phyloP scores from a whole-genome alignment of 2,329 filamentous ascomycete species.

The Paraconiothyrium brasiliense region DNA sequence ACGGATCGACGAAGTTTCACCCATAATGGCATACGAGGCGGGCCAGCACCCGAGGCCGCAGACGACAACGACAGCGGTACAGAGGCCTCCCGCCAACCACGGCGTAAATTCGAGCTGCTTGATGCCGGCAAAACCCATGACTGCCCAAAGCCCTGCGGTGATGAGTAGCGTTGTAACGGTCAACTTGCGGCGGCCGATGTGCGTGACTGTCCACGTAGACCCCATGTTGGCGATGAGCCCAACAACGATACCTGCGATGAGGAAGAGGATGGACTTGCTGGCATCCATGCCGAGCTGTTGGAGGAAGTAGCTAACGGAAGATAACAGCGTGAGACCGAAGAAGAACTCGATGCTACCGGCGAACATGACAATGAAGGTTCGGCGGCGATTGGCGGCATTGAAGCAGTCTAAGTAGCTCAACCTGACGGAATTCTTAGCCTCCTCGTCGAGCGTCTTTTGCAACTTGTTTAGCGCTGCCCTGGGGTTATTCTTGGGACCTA shows the following conservation, averaged over 20 bases:
- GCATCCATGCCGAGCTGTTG: slow-evolving; percentile 24
- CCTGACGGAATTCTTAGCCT: slow-evolving; percentile 55
- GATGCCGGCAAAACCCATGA: slow-evolving; percentile 29
- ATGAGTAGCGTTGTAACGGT: slow-evolving; percentile 20
- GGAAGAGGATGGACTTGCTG: slow-evolving; percentile 23
- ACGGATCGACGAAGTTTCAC: slow-evolving; percentile 24
- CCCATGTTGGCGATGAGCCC: slow-evolving; percentile 23
- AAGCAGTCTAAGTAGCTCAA: slow-evolving; percentile 38
- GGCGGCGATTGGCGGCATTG: slow-evolving; percentile 24
- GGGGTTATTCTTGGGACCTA: slow-evolving; percentile 48
- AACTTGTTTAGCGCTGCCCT: slow-evolving; percentile 36
- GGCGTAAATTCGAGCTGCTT: slow-evolving; percentile 22
- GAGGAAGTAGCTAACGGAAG: slow-evolving; percentile 53
- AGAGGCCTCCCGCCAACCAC: slow-evolving; percentile 23
- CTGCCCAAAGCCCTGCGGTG: slow-evolving; percentile 21
- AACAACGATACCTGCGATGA: slow-evolving; percentile 25
- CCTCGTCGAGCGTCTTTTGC: slow-evolving; percentile 58
- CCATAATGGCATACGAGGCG: slow-evolving; percentile 26
- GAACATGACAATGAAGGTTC: slow-evolving; percentile 46
- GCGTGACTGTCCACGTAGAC: slow-evolving; percentile 26
- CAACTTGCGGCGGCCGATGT: slow-evolving; percentile 24
- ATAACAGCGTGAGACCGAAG: slow-evolving; percentile 58
- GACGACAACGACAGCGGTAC: slow-evolving; percentile 17
- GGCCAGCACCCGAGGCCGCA: slow-evolving; percentile 30
- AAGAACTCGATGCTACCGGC: slow-evolving; percentile 56